Conservation (phyloP, 495 filamentous ascomycete species). For the Penicillium taxi region DNA sequence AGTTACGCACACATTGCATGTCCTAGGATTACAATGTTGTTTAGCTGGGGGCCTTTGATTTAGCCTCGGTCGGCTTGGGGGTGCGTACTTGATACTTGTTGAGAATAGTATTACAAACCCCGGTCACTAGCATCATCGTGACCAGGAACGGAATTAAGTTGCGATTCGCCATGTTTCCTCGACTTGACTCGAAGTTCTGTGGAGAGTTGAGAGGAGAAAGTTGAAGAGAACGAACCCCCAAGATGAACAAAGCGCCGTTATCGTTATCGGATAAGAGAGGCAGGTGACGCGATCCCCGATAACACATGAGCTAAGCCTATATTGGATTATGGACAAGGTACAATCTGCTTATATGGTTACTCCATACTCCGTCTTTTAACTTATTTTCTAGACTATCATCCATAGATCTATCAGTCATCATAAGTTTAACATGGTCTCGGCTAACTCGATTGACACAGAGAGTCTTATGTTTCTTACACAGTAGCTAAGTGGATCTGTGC, state of each 20-base stretch:
- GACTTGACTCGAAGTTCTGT: not conserved
- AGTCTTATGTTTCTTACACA: too few relatives aligned
- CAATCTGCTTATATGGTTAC: too few relatives aligned
- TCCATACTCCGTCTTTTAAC: too few relatives aligned
- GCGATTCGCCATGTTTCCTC: conserved; percentile 44
- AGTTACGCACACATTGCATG: conserved; percentile 91
- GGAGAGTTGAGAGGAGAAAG: conserved; percentile 7
- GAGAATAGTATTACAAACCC: conserved; percentile 93
- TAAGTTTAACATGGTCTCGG: too few relatives aligned
- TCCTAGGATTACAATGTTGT: conserved; percentile 49
- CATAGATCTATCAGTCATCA: too few relatives aligned
- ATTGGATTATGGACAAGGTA: too few relatives aligned
- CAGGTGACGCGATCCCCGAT: conserved; percentile 16
- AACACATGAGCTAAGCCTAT: too few relatives aligned
- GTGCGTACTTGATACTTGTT: conserved; percentile 84
- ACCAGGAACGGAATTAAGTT: conserved; percentile 73
- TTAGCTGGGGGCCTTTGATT: conserved; percentile 3
- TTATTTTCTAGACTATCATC: too few relatives aligned
- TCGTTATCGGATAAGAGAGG: conserved; percentile 7
- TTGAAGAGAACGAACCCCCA: not conserved
- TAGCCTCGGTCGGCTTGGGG: not conserved
- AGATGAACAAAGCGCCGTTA: conserved; percentile 14
- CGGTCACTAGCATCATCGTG: conserved; percentile 84
- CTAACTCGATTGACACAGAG: too few relatives aligned
- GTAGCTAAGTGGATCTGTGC: too few relatives aligned